Conservation (phyloP, 2,329 filamentous ascomycete genomes). For the Fusarium dimerum region DNA sequence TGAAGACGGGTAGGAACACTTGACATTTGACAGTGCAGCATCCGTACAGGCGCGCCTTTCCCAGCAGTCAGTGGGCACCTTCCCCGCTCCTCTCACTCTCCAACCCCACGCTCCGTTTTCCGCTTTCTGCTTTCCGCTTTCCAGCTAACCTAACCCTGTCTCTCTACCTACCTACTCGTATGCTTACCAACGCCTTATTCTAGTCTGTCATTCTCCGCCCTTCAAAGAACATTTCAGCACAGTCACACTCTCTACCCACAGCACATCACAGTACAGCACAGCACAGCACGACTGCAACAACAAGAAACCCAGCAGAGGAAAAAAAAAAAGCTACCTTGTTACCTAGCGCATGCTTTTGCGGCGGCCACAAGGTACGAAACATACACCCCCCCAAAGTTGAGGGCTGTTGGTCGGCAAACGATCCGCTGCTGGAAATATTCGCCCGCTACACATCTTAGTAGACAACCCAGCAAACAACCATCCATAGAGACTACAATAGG, state of each 20-base stretch:
- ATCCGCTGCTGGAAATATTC: too few relatives aligned
- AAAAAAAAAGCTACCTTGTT: neutral
- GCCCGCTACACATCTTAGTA: too few relatives aligned
- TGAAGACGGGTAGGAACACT: neutral
- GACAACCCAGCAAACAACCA: too few relatives aligned
- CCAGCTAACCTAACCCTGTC: neutral
- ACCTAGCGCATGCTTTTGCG: neutral
- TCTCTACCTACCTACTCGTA: constrained; percentile 3
- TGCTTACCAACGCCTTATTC: constrained; percentile 11
- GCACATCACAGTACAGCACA: constrained; percentile 26
- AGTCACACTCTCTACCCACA: constrained; percentile 27
- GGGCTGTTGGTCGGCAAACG: too few relatives aligned
- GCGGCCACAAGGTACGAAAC: too few relatives aligned
- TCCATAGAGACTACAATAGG: too few relatives aligned
- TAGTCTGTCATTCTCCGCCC: constrained; percentile 37
- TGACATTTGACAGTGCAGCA: neutral
- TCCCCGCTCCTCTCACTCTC: neutral
- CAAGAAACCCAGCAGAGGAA: constrained; percentile 1
- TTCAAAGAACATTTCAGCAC: constrained; percentile 47
- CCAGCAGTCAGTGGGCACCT: neutral
- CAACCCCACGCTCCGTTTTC: too few relatives aligned
- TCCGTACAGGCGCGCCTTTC: neutral
- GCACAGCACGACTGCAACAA: constrained; percentile 5
- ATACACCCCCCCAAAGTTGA: too few relatives aligned
- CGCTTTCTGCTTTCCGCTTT: too few relatives aligned